Evolutionary conservation across 2,329 filamentous ascomycete genomes (phyloP), one percentile per base, ranked within the genome.

Genomic region (Ophiostoma pallidulum): DNA sequence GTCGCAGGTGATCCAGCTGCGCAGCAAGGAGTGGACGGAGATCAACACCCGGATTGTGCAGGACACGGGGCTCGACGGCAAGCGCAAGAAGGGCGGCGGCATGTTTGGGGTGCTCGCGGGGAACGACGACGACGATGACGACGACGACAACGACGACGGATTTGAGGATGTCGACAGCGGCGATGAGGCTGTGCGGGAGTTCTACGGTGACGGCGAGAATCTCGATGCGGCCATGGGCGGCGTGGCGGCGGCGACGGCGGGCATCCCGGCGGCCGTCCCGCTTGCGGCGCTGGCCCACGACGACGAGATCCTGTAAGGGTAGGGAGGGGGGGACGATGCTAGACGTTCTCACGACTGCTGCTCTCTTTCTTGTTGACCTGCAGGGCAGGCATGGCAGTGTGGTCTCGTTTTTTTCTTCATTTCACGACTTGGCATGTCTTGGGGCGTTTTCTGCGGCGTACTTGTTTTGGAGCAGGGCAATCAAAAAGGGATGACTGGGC

Each of bases 11-110:
- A 67, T 78, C 8, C 69, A 77, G 54, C 59, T 64, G 36, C 64
- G 78, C 51, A 67, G 68, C 18, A 75, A 75, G 59, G 64, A 64
- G 4, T 82, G 78, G 78, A 75, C 80, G 2, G 72, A 77, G 8
- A 66, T 80, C 56, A 82, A 81, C 60, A 41, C 18, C 26, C 33
- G 24, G 6, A 47, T 47, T 2, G 31, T 26, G 1, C 29, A 45
- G 36, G 50, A 51, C n/a, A 35, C 41, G 20, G 44, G 14, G 13
- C 41, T 26, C 8, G 38, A 26, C 2, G 36, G 19, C 28, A 49
- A 41, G 38, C n/a, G n/a, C n/a, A 51, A 52, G 42, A 50, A 50
- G 47, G 19, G 41, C 8, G 29, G 32, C 36, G 35, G 42, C 41
- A 48, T 48, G 41, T 51, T 51, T 35, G 46, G 36, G 5, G 53